Conservation (phyloP, 2,329 filamentous ascomycete species). For the Beauveria sp. region DNA sequence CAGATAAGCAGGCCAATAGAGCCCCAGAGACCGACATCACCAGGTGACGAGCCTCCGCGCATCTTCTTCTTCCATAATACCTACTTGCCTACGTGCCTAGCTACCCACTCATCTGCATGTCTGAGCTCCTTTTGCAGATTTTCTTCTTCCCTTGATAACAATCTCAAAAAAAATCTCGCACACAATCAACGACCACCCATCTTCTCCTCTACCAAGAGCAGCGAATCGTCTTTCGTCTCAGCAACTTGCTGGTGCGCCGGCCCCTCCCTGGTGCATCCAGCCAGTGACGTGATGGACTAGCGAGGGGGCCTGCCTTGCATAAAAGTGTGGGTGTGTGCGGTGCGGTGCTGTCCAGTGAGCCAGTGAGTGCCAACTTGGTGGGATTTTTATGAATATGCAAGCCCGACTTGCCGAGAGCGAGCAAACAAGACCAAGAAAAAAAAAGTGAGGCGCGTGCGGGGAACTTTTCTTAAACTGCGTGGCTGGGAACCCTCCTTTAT, state of each 20-base stretch:
- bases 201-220: neutral
- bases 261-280: constrained; percentile 1
- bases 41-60: neutral
- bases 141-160: neutral
- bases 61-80: neutral
- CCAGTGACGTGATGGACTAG: constrained; percentile 3
- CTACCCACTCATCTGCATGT: neutral
- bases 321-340: neutral
- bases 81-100: no score
- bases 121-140: neutral
- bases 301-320: neutral
- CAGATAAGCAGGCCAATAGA: neutral
- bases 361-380: neutral
- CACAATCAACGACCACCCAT: no score
- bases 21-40: neutral
- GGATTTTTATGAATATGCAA: neutral
- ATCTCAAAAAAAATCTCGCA: neutral
- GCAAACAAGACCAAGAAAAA: neutral
- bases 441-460: neutral
- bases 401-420: neutral
- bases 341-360: neutral
- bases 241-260: neutral
- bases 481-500: neutral
- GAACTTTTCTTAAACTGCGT: neutral
- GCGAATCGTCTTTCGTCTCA: neutral